Evolutionary conservation across 352 stramenopile species (phyloP).

Genomic region (Globisporangium heterothallicum): DNA sequence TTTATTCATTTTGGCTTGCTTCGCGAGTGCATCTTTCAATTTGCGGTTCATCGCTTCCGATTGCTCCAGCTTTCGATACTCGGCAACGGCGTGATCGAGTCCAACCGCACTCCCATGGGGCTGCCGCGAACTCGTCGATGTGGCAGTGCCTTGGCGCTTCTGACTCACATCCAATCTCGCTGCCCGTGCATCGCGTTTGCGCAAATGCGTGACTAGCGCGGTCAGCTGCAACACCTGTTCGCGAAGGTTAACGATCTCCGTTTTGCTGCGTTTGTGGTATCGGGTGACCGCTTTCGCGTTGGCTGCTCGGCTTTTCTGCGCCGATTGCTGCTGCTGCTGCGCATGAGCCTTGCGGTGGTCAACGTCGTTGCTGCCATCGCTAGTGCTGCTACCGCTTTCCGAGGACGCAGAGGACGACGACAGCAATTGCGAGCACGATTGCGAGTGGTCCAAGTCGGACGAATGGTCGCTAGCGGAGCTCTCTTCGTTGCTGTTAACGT

Average conservation of each 20-base stretch:
- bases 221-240: slow-evolving; percentile 1
- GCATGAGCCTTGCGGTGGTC: too few species aligned
- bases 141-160: too few species aligned
- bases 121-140: too few species aligned
- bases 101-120: too few species aligned
- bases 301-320: background rate
- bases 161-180: background rate
- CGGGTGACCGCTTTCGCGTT: background rate
- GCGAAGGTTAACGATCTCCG: background rate
- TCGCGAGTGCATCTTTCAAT: slow-evolving; percentile 28
- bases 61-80: slow-evolving; percentile 13
- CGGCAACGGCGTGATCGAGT: too few species aligned
- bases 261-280: background rate
- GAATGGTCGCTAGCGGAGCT: background rate
- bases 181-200: background rate
- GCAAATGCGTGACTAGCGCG: background rate
- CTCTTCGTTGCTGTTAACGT: background rate
- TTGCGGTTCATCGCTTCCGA: slow-evolving; percentile 33
- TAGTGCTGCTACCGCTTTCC: too few species aligned
- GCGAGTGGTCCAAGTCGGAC: background rate
- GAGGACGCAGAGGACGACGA: too few species aligned
- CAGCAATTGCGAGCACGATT: too few species aligned
- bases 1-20: slow-evolving; percentile 37
- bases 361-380: background rate
- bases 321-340: background rate